phyloP scores from a whole-genome alignment of 2,329 filamentous ascomycete species.

The Fonsecaea nubica region DNA sequence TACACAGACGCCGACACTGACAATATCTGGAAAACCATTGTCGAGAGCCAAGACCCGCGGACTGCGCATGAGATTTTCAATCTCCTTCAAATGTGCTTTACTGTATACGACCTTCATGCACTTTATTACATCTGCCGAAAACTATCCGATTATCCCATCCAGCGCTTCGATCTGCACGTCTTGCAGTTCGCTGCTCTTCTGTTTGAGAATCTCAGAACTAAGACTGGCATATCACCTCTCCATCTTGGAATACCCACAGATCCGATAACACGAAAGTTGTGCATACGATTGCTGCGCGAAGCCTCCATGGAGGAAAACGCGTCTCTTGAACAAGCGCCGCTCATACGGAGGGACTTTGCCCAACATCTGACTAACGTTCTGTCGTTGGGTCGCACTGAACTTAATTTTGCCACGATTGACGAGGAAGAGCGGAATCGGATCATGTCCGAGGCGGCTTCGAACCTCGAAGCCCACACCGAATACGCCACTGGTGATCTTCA shows the following conservation, averaged over 20 bases:
- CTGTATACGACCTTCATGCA: slow-evolving; percentile 51
- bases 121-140: slow-evolving; percentile 73
- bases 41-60: slow-evolving; percentile 79
- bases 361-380: slow-evolving; percentile 27
- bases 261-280: slow-evolving; percentile 52
- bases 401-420: slow-evolving; percentile 17
- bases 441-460: slow-evolving; percentile 23
- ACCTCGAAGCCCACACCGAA: slow-evolving; percentile 27
- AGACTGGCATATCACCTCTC: slow-evolving; percentile 37
- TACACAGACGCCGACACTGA: slow-evolving; percentile 77
- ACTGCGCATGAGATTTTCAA: slow-evolving; percentile 79
- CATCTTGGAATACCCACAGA: slow-evolving; percentile 23
- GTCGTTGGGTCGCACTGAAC: slow-evolving; percentile 25
- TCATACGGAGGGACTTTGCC: slow-evolving; percentile 39
- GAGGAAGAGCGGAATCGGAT: slow-evolving; percentile 27
- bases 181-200: slow-evolving; percentile 67
- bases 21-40: slow-evolving; percentile 82
- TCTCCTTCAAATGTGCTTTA: slow-evolving; percentile 64
- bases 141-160: slow-evolving; percentile 68
- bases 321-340: slow-evolving; percentile 55
- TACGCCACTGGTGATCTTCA: slow-evolving; percentile 33
- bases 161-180: slow-evolving; percentile 67
- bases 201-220: slow-evolving; percentile 58
- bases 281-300: slow-evolving; percentile 73
- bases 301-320: slow-evolving; percentile 65